A percentile compares a stretch with the other conserved stretches of the same genome.
phyloP scores from a whole-genome alignment of 2,329 filamentous ascomycete genomes.

The Fusarium piperis region DNA sequence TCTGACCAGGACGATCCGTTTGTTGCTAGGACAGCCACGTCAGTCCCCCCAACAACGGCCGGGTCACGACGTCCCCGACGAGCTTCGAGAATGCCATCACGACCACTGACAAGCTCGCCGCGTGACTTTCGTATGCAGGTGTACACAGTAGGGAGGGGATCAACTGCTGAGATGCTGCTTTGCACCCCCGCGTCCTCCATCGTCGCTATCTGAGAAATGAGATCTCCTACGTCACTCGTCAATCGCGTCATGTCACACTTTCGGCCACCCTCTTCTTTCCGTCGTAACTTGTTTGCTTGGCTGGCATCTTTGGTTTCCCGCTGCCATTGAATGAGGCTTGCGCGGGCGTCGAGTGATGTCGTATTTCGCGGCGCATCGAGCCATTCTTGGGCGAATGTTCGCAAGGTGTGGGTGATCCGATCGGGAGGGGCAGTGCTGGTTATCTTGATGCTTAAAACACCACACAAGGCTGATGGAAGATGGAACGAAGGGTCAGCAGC shows the following conservation, averaged over 20 bases:
- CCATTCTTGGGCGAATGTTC: neutral
- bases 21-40: slow-evolving; percentile 10
- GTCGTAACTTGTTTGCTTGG: slow-evolving; percentile 14
- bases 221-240: slow-evolving; percentile 40
- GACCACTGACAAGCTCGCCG: slow-evolving; percentile 12
- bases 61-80: neutral
- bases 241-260: slow-evolving; percentile 33
- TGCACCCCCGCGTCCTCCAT: slow-evolving; percentile 28
- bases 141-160: neutral
- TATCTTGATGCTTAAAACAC: slow-evolving; percentile 9
- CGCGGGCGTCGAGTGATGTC: neutral
- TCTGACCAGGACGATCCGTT: slow-evolving; percentile 4
- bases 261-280: slow-evolving; percentile 21
- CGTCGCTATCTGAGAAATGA: slow-evolving; percentile 10
- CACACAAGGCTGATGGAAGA: slow-evolving; percentile 25
- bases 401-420: neutral
- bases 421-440: neutral
- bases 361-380: neutral
- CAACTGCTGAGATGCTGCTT: slow-evolving; percentile 12
- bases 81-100: slow-evolving; percentile 18
- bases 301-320: neutral
- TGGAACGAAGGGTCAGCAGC: neutral
- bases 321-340: slow-evolving; percentile 4
- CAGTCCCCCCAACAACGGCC: slow-evolving; percentile 3
- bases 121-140: slow-evolving; percentile 18